Conservation (phyloP, 331 rosid genomes). For the Pyracantha coccinea region DNA sequence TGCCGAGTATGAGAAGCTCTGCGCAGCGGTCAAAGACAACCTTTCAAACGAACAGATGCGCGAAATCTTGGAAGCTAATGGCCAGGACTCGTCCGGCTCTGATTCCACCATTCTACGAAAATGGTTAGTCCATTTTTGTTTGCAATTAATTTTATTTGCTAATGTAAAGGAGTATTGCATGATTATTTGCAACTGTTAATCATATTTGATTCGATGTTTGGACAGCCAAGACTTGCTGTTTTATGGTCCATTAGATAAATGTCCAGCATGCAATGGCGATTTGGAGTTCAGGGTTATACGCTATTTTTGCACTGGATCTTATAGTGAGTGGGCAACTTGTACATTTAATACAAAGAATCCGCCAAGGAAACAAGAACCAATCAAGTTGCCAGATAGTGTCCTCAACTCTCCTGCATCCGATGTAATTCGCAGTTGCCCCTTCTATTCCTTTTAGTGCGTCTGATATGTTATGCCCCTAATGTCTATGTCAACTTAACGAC, state of each 20-base stretch:
- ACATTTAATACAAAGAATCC: constrained; percentile 64
- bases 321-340: constrained; percentile 79
- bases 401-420: constrained; percentile 44
- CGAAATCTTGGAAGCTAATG: constrained; percentile 55
- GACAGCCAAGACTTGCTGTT: constrained; percentile 74
- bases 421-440: constrained; percentile 19
- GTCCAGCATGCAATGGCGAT: constrained; percentile 59
- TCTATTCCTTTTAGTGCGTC: background rate
- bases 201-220: background rate
- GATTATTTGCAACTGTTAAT: background rate
- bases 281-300: constrained; percentile 61
- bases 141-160: background rate
- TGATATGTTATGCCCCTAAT: background rate
- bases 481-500: background rate
- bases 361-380: constrained; percentile 51
- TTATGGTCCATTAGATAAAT: constrained; percentile 57
- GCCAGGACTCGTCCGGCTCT: constrained; percentile 50
- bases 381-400: constrained; percentile 54
- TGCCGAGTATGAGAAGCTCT: constrained; percentile 49
- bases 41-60: constrained; percentile 50
- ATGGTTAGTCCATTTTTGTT: constrained; percentile 30
- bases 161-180: background rate
- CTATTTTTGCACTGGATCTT: constrained; percentile 53
- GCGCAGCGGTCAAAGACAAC: constrained; percentile 36
- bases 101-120: constrained; percentile 30